These are phyloP conservation scores for Prunus mongolica DNA, from an alignment of 306 rosid species.

Conservation along the genomic window DNA sequence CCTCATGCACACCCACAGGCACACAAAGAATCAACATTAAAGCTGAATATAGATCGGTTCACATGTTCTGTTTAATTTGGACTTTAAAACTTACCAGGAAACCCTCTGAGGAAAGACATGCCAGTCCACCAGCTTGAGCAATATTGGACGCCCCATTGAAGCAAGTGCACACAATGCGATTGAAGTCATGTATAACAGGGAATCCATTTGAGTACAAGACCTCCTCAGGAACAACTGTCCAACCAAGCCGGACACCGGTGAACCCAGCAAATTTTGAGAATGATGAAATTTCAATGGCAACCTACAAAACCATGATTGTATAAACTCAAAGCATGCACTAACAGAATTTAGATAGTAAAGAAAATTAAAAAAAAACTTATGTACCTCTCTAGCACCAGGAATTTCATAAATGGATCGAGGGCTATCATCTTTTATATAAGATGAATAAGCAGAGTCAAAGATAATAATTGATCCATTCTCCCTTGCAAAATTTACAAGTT, in stretches of 20 bases:
- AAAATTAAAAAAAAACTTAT: neutral
- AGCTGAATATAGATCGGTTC: neutral
- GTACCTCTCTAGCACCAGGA: constrained; percentile 65
- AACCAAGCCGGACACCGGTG: constrained; percentile 37
- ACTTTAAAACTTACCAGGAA: constrained; percentile 16
- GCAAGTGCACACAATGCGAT: constrained; percentile 41
- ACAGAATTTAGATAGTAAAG: too few species aligned
- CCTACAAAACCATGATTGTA: constrained; percentile 5
- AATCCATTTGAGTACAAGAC: constrained; percentile 30
- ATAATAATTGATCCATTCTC: constrained; percentile 66
- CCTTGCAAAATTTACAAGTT: constrained; percentile 62
- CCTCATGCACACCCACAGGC: neutral
- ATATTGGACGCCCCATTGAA: constrained; percentile 39
- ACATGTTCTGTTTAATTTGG: too few species aligned
- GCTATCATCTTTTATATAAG: constrained; percentile 56
- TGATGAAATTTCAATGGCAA: constrained; percentile 38
- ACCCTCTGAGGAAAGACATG: constrained; percentile 39
- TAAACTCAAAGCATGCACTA: too few species aligned
- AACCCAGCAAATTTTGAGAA: constrained; percentile 43
- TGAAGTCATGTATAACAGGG: constrained; percentile 34
- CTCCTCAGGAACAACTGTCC: constrained; percentile 43
- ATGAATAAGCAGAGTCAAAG: constrained; percentile 63
- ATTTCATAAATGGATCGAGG: constrained; percentile 68
- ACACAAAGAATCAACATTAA: neutral
- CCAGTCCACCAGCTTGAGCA: constrained; percentile 45